Evolutionary conservation across 768 basidiomycete genomes (phyloP), one percentile per base, ranked within the genome.

Genomic region (Boletus sp.): DNA sequence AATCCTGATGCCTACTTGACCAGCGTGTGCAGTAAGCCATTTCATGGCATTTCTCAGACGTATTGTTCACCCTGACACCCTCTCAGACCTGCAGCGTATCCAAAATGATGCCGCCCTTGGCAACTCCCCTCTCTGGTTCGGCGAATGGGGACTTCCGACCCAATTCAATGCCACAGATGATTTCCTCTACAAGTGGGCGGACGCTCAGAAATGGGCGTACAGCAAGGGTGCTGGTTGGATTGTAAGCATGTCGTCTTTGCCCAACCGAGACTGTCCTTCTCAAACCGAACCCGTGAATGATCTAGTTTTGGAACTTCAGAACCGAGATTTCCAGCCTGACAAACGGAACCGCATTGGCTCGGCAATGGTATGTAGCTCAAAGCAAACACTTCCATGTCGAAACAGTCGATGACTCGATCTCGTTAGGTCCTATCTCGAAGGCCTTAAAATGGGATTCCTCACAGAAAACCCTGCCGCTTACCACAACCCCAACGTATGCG

Each of bases 291-390:
- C 10, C 33, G 40, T 6, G 20, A 14, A 29, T 28, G 4, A 14
- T 44, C 12, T 55, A 82, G 83, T 85, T 77, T 68, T 90, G 88
- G 88, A 89, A 83, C 70, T 90, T 90, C 76, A 88, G 86, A 64
- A 76, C 84, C 7, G 89, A 90, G 69, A 79, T 71, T 39, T 86
- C 84, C 2, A 52, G 54, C 1, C 55, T 72, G 29, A 72, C 70
- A 0, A 80, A 82, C 4, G 84, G 81, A 7, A 76, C 77, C 0
- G 18, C 52, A 58, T 69, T 78, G n/a, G 78, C 80, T 29, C 74
- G 86, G 14, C 81, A 89, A 73, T 89, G 89, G 88, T 87, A 59
- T n/a, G 77, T 69, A 11, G 5, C 20, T 7, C 1, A 20, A n/a
- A 6, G 12, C 6, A 8, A 40, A 41, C 8, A 6, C 10, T 18